Evolutionary conservation across 805 yeast genomes (phyloP), one percentile per base, ranked within the genome.

Genomic region (Middelhovenomyces tepae): DNA sequence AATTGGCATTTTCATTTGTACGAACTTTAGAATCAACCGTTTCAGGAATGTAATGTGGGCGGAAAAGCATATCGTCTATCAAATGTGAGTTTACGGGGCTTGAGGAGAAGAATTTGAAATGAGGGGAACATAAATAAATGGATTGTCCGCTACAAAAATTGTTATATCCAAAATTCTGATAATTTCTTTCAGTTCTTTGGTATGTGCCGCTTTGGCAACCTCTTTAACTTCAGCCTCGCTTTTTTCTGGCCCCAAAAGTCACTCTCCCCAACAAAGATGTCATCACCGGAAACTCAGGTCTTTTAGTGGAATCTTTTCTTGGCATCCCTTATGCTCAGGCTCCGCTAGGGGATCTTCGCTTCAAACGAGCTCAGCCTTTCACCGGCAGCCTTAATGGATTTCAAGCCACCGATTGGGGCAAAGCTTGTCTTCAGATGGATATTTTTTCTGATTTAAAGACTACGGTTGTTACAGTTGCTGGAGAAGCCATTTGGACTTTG

Each of bases 391-490:
- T 16, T 20, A 16, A 16, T n/a, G 46, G 51, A 14, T 47, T 57
- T 29, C 57, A 61, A 3, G 38, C 54, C 11, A 53, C 56, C 4
- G 38, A 56, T 15, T 53, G 51, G 35, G 60, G 62, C n/a, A 53
- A 54, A 37, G 46, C 53, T 27, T 57, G 64, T 36, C 65, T 66
- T 7, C 69, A 64, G 37, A 59, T 64, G 9, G 17, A 13, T 26
- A 18, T 20, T 7, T 14, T 20, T 6, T 13, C 10, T 6, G 7
- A 9, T n/a, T n/a, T n/a, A n/a, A n/a, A n/a, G n/a, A n/a, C n/a
- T n/a, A n/a, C n/a, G n/a, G n/a, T n/a, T n/a, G n/a, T 16, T 6
- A 20, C 17, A n/a, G 13, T 26, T 26, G n/a, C 15, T 5, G 7
- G 9, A 6, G 27, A 16, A 7, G 9, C 15, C 10, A 16, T 26